Evolutionary conservation across 768 basidiomycete genomes (phyloP).

Genomic region (Leucosporidium creatinivorum): DNA sequence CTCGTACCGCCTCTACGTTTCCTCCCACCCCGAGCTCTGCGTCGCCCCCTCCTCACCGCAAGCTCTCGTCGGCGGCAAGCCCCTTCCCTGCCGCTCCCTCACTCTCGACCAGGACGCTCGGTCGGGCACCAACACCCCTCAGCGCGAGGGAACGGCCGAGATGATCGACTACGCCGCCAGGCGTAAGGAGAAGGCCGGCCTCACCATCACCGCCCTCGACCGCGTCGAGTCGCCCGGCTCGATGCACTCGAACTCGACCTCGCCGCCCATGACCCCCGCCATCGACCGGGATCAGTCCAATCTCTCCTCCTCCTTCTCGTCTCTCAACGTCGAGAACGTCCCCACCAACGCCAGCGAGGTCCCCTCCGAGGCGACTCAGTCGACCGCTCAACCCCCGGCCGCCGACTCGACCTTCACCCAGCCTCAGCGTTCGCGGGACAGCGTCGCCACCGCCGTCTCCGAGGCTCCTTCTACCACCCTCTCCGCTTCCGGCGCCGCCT

Average conservation of each 20-base stretch:
- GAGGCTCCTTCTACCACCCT: conserved; percentile 10
- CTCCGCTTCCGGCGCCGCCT: background rate
- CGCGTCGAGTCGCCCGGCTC: conserved; percentile 24
- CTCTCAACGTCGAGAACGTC: conserved; percentile 20
- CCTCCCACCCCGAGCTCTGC: conserved; percentile 81
- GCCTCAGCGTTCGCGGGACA: conserved; percentile 39
- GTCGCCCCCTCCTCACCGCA: conserved; percentile 18
- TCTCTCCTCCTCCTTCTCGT: conserved; percentile 13
- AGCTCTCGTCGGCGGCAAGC: conserved; percentile 30
- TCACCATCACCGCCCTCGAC: conserved; percentile 27
- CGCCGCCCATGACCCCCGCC: conserved; percentile 3
- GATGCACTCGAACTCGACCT: conserved; percentile 1
- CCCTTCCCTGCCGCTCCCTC: conserved; percentile 26
- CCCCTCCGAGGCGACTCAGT: conserved; percentile 1
- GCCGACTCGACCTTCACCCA: conserved; percentile 44
- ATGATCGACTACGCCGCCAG: conserved; percentile 10
- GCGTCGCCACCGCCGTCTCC: conserved; percentile 15
- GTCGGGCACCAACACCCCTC: conserved; percentile 2
- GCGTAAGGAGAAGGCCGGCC: conserved; percentile 12
- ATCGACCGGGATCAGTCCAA: background rate
- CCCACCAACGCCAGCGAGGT: conserved; percentile 1
- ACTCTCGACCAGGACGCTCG: conserved; percentile 5
- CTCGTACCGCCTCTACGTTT: conserved; percentile 82
- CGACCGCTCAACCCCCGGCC: conserved; percentile 37
- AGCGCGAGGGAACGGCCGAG: background rate